Evolutionary conservation across 768 basidiomycete genomes (phyloP).

Genomic region (Tulasnella sp.): DNA sequence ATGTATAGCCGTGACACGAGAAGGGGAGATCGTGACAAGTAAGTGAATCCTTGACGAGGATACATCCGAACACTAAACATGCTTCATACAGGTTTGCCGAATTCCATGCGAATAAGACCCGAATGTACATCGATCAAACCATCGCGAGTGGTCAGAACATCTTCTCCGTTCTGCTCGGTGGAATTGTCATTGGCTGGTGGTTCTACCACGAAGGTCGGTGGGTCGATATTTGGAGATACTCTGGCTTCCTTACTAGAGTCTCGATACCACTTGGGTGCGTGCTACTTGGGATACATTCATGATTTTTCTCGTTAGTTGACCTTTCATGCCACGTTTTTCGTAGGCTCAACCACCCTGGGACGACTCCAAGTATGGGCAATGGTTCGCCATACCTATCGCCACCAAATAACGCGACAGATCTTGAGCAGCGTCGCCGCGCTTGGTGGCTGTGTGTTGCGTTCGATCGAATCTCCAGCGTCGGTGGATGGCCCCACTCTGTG

Average conservation of each 20-base stretch:
- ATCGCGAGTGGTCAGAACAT: constrained; percentile 86
- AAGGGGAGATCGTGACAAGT: constrained; percentile 8
- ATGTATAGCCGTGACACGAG: background rate
- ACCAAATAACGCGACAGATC: constrained; percentile 61
- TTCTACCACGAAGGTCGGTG: constrained; percentile 82
- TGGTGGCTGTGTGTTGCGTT: constrained; percentile 91
- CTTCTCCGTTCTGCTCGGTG: constrained; percentile 78
- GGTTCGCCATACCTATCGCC: constrained; percentile 54
- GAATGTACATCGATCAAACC: constrained; percentile 76
- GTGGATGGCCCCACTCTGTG: constrained; percentile 78
- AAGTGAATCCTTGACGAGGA: background rate
- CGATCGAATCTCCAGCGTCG: constrained; percentile 69
- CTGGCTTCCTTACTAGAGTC: constrained; percentile 72
- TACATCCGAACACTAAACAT: background rate
- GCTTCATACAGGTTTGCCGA: constrained; percentile 80
- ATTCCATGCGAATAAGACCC: constrained; percentile 77
- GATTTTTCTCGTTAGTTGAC: background rate
- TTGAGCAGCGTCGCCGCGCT: constrained; percentile 68
- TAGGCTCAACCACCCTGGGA: constrained; percentile 69
- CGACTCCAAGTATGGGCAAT: constrained; percentile 38
- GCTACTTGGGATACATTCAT: background rate
- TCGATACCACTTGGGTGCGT: constrained; percentile 59
- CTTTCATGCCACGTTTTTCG: background rate
- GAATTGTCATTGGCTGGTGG: constrained; percentile 79
- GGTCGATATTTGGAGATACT: constrained; percentile 90